Conservation (phyloP, 2,329 filamentous ascomycete species). For the Pleomassaria siparia region DNA sequence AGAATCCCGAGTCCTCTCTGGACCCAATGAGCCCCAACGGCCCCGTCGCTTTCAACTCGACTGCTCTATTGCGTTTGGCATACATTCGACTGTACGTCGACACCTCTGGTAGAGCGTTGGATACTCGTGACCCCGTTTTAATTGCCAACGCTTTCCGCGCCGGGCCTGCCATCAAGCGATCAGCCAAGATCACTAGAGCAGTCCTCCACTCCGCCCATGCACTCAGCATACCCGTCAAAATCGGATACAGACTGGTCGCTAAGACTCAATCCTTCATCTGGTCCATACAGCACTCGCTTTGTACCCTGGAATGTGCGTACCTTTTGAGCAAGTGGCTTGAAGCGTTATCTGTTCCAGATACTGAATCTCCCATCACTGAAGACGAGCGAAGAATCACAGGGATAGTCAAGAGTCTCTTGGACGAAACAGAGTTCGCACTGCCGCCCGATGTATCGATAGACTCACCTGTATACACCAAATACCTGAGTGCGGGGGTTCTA, state of each 20-base stretch:
- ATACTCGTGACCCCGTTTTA: constrained; percentile 63
- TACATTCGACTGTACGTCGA: constrained; percentile 69
- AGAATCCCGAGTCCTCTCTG: constrained; percentile 45
- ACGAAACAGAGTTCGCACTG: constrained; percentile 42
- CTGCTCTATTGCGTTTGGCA: constrained; percentile 60
- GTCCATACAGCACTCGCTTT: constrained; percentile 45
- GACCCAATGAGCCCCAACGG: constrained; percentile 59
- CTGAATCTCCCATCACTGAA: constrained; percentile 39
- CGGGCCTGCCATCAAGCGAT: constrained; percentile 61
- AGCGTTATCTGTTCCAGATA: constrained; percentile 31
- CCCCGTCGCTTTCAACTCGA: constrained; percentile 67
- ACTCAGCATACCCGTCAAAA: constrained; percentile 66
- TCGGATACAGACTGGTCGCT: constrained; percentile 44
- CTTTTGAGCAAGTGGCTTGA: constrained; percentile 46
- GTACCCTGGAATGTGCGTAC: constrained; percentile 44
- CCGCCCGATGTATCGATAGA: constrained; percentile 31
- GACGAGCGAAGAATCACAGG: constrained; percentile 43
- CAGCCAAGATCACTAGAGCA: constrained; percentile 62
- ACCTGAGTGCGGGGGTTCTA: constrained; percentile 44
- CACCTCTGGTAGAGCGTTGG: constrained; percentile 63
- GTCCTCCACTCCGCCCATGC: constrained; percentile 70
- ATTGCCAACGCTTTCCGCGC: constrained; percentile 64
- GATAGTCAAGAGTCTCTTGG: constrained; percentile 46
- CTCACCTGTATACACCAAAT: constrained; percentile 35
- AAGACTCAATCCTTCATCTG: constrained; percentile 44